Evolutionary conservation across 1,284 basidiomycete species (phyloP).

Genomic region (Pseudozyma hubeiensis): DNA sequence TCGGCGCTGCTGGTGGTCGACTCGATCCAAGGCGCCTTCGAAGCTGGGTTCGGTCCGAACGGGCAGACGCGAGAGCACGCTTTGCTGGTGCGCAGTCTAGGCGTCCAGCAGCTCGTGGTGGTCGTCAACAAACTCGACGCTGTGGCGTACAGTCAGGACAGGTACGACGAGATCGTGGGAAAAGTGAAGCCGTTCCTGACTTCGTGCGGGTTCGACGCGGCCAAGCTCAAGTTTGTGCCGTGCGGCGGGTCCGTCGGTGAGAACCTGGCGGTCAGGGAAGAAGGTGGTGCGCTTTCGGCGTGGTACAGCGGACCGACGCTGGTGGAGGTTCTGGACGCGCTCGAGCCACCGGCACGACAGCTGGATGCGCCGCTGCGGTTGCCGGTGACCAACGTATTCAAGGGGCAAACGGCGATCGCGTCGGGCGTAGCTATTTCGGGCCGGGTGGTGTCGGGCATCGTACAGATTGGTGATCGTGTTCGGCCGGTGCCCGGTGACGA

Average conservation of each 20-base stretch:
- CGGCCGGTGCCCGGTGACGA: conserved; percentile 92
- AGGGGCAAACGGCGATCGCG: conserved; percentile 78
- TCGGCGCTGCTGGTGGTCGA: conserved; percentile 95
- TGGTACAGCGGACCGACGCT: conserved; percentile 93
- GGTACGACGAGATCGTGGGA: conserved; percentile 86
- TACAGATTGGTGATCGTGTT: conserved; percentile 90
- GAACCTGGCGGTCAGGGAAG: conserved; percentile 74
- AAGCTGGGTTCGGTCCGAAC: conserved; percentile 91
- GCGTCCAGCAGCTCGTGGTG: conserved; percentile 91
- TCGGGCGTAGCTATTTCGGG: conserved; percentile 84
- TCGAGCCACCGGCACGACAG: conserved; percentile 81
- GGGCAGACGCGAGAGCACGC: conserved; percentile 98
- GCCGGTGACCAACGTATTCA: conserved; percentile 95
- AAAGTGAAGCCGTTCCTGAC: conserved; percentile 83
- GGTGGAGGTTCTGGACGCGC: conserved; percentile 78
- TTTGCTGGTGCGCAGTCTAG: conserved; percentile 88
- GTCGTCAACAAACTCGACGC: conserved; percentile 93
- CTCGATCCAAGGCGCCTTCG: conserved; percentile 89
- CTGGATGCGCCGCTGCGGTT: conserved; percentile 83
- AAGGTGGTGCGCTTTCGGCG: conserved; percentile 72
- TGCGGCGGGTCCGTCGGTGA: conserved; percentile 90
- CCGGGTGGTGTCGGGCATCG: conserved; percentile 85
- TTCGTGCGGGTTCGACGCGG: conserved; percentile 84
- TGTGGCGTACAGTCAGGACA: conserved; percentile 77
- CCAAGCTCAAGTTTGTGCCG: conserved; percentile 85